Conservation (phyloP, 805 yeast genomes). For the Yarrowia porcina region DNA sequence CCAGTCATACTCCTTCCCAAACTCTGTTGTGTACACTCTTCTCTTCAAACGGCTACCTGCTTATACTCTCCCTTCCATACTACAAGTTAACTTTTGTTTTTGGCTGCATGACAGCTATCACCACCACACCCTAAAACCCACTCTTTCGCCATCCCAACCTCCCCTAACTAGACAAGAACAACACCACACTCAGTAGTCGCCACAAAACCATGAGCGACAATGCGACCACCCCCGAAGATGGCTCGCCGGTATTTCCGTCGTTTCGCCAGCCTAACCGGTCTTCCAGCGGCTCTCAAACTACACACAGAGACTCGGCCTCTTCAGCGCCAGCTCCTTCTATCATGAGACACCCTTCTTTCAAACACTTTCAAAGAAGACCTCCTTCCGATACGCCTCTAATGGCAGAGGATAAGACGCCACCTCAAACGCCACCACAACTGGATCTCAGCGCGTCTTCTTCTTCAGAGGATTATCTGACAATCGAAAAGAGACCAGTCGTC, state of each 20-base stretch:
- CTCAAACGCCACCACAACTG: conserved; percentile 18
- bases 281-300: neutral
- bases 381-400: conserved; percentile 15
- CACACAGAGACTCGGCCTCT: neutral
- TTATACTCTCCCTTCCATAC: neutral
- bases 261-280: neutral
- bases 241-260: conserved; percentile 14
- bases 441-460: conserved; percentile 2
- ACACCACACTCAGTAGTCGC: neutral
- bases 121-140: conserved; percentile 20
- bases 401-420: conserved; percentile 15
- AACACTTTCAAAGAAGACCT: conserved; percentile 18
- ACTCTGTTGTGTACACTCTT: conserved; percentile 6
- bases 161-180: neutral
- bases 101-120: conserved; percentile 18
- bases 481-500: conserved; percentile 8
- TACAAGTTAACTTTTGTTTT: neutral
- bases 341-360: conserved; percentile 16
- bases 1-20: neutral
- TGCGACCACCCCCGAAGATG: conserved; percentile 19
- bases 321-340: conserved; percentile 6
- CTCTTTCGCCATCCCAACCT: conserved; percentile 10
- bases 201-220: conserved; percentile 14
- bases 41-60: neutral
- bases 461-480: neutral